Percentiles rank a stretch among this genome's conserved stretches.
Conservation (phyloP, 163 green algal genomes). For the Prototheca cutis region DNA sequence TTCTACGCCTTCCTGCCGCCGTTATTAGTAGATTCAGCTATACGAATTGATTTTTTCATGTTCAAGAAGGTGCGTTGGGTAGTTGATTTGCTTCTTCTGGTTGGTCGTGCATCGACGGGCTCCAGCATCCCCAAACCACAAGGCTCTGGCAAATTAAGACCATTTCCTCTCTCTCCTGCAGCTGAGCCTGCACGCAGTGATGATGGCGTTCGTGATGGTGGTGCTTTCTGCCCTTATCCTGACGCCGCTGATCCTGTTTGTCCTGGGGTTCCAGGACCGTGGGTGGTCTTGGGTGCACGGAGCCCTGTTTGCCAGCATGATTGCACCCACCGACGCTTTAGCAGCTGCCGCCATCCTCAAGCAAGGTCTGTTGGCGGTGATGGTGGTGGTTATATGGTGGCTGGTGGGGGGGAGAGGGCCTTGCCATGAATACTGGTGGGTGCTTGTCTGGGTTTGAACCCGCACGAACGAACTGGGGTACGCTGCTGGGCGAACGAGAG, state of each 20-base stretch:
- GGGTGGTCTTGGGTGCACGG: slow-evolving; percentile 68
- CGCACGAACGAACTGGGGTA: no score
- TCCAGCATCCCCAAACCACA: not conserved
- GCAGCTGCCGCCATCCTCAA: slow-evolving; percentile 64
- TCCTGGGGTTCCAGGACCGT: slow-evolving; percentile 50
- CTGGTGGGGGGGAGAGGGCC: slow-evolving; percentile 32
- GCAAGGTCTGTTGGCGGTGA: slow-evolving; percentile 23
- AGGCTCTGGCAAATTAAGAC: not conserved
- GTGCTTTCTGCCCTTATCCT: slow-evolving; percentile 51
- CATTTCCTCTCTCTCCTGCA: slow-evolving; percentile 19
- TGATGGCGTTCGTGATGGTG: slow-evolving; percentile 79
- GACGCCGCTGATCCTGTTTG: slow-evolving; percentile 72
- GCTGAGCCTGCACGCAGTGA: slow-evolving; percentile 59
- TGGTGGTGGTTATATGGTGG: not conserved
- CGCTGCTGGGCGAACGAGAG: no score
- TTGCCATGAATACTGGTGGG: no score
- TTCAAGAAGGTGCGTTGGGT: slow-evolving; percentile 79
- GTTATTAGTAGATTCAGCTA: slow-evolving; percentile 71
- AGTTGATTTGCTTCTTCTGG: no score
- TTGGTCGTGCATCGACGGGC: no score
- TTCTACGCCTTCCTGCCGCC: slow-evolving; percentile 85
- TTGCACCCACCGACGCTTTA: slow-evolving; percentile 78
- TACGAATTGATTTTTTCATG: slow-evolving; percentile 79
- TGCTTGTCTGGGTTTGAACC: no score
- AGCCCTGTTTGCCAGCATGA: slow-evolving; percentile 73